These are phyloP conservation scores for Parascedosporium putredinis DNA, from an alignment of 2,329 filamentous ascomycete genomes.

Conservation along the genomic window DNA sequence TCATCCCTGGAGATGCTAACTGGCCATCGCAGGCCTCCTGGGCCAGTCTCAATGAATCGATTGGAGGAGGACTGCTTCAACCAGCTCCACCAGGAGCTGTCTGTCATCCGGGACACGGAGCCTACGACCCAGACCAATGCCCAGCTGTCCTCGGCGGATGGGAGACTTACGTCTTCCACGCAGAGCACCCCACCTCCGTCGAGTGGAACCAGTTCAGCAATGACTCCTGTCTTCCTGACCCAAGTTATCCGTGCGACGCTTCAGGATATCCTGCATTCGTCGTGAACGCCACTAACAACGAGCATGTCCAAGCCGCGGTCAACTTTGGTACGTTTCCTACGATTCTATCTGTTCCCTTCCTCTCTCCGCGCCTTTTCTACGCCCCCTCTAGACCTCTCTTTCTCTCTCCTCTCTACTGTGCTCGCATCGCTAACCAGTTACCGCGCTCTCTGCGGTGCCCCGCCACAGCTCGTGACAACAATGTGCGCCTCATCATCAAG, in stretches of 20 bases:
- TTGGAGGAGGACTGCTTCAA: conserved; percentile 27
- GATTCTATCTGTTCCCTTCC: background rate
- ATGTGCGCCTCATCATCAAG: conserved; percentile 31
- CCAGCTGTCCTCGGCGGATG: conserved; percentile 3
- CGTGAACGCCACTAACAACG: conserved; percentile 15
- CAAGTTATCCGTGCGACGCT: conserved; percentile 19
- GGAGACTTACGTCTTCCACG: conserved; percentile 4
- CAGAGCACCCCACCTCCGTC: conserved; percentile 11
- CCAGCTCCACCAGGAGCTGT: conserved; percentile 20
- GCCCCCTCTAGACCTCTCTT: no score
- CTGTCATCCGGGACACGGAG: conserved; percentile 8
- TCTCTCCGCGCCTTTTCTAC: no score
- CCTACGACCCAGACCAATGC: conserved; percentile 11
- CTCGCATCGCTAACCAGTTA: background rate
- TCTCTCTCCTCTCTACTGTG: no score
- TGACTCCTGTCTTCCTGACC: conserved; percentile 32
- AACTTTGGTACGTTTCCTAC: conserved; percentile 21
- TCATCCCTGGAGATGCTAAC: conserved; percentile 26
- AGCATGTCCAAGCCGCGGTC: conserved; percentile 16
- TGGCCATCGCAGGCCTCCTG: conserved; percentile 35
- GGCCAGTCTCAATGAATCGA: conserved; percentile 29
- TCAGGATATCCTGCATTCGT: conserved; percentile 16
- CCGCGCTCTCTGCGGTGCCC: background rate
- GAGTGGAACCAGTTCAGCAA: conserved; percentile 29
- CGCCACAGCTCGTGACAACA: conserved; percentile 26